Conservation (phyloP, 805 yeast species). For the Yarrowia sp. region DNA sequence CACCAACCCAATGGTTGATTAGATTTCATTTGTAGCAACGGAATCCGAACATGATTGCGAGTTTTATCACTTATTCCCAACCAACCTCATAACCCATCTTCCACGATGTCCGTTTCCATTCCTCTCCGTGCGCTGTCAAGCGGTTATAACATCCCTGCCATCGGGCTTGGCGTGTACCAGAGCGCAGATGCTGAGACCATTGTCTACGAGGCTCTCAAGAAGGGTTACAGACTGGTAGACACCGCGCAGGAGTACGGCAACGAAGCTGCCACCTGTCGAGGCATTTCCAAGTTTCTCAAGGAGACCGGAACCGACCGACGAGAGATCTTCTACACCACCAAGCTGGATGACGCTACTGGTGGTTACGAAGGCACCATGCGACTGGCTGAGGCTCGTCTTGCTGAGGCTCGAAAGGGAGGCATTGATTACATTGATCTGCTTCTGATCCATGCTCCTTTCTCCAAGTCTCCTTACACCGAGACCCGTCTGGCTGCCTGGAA, state of each 20-base stretch:
- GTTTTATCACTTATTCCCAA: neutral
- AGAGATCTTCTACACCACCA: constrained; percentile 79
- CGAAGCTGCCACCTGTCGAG: constrained; percentile 72
- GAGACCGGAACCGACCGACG: constrained; percentile 77
- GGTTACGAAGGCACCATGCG: constrained; percentile 58
- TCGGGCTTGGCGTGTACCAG: constrained; percentile 72
- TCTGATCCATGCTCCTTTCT: constrained; percentile 86
- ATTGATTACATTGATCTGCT: constrained; percentile 82
- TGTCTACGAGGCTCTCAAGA: constrained; percentile 84
- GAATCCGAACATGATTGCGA: neutral
- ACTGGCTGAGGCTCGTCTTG: constrained; percentile 72
- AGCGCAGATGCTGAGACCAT: constrained; percentile 59
- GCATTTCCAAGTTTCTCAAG: constrained; percentile 65
- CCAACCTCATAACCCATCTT: neutral
- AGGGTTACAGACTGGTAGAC: constrained; percentile 79
- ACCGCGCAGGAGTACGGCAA: constrained; percentile 77
- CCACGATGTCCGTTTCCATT: constrained; percentile 6
- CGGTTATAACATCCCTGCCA: constrained; percentile 67
- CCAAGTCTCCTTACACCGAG: constrained; percentile 78
- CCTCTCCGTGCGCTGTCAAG: constrained; percentile 15
- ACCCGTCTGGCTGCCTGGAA: constrained; percentile 78
- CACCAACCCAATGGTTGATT: constrained; percentile 30
- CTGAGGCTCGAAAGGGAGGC: constrained; percentile 67
- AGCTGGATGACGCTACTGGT: constrained; percentile 78
- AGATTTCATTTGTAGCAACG: constrained; percentile 27